Percentiles rank a stretch among this genome's conserved stretches.
Conservation (phyloP, 2,329 filamentous ascomycete genomes). For the Parafenestella ontariensis region DNA sequence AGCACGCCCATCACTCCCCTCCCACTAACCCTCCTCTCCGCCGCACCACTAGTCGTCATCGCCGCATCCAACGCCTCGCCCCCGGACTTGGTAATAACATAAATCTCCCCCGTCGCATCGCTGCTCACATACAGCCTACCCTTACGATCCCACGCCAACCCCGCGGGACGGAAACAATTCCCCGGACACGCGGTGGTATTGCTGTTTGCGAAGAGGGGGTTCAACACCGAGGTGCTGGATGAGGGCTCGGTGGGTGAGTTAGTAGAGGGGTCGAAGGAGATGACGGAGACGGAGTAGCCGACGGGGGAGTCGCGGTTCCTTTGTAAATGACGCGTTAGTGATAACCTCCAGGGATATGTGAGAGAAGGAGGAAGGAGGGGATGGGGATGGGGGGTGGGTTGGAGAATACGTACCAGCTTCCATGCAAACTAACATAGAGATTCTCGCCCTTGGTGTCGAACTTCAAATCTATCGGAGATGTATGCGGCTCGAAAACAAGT, state of each 20-base stretch:
- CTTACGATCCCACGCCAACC: slow-evolving; percentile 56
- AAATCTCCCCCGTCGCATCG: slow-evolving; percentile 69
- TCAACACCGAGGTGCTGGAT: slow-evolving; percentile 55
- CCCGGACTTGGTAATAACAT: slow-evolving; percentile 51
- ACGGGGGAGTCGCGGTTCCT: slow-evolving; percentile 53
- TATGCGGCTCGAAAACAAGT: slow-evolving; percentile 68
- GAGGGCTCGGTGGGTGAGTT: slow-evolving; percentile 51
- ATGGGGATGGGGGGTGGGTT: no score
- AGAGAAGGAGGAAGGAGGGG: no score
- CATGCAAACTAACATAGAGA: slow-evolving; percentile 72
- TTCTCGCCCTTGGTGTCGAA: slow-evolving; percentile 63
- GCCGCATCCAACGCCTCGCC: slow-evolving; percentile 18
- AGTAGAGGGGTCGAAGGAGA: slow-evolving; percentile 49
- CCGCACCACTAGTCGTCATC: background rate
- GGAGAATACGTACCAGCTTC: slow-evolving; percentile 66
- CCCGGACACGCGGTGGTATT: slow-evolving; percentile 60
- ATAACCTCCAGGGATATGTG: no score
- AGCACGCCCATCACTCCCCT: background rate
- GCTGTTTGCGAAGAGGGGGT: slow-evolving; percentile 61
- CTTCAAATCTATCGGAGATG: slow-evolving; percentile 71
- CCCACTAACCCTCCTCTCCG: background rate
- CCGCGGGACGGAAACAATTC: slow-evolving; percentile 66
- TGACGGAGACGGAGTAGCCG: slow-evolving; percentile 55
- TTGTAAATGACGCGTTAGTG: background rate
- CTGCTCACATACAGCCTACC: slow-evolving; percentile 66